Base-by-base conservation (phyloP, 2,329 filamentous ascomycete species). In the Fusarium nanum region DNA sequence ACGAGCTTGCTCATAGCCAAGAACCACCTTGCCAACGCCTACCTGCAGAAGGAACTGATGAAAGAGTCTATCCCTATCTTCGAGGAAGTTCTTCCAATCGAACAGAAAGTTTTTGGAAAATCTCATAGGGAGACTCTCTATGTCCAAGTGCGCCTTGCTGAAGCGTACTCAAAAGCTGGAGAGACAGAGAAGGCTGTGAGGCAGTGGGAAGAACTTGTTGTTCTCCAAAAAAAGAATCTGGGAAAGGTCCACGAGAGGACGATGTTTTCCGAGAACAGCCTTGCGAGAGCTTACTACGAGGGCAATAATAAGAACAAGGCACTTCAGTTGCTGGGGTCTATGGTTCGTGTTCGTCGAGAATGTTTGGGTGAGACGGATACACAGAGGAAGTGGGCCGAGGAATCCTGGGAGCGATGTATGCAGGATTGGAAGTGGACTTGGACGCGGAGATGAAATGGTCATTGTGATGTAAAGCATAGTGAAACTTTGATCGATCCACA, bases 1-100 rank as follows among this genome's bases (percentile, higher is more conserved):
- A 20, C 10, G 2, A 5, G 7, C 10, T 13, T 57, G 0, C 1
- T 57, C 5, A 3, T 4, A 0, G 2, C 3, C 2, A 57, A 14
- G 13, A 22, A 7, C 12, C 2, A 32, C 1, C 46, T 42, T 23
- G 46, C 27, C 4, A 25, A 32, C n/a, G 20, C 5, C 8, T 25
- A 27, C 5, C 20, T 1, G 2, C 6, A 32, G 1, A 18, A 32
- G 16, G 25, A 7, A 3, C 4, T 44, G 4, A 5, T 55, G 7
- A 9, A 34, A 8, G 32, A 34, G 5, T 34, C 32, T 18, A 8
- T 34, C 16, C 5, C 4, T 5, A 34, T 32, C 3, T 5, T 27
- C 3, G 18, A 53, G 13, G 22, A 58, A 2, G 6, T 12, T 0
- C 10, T 58, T 2, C 27, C 46, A 0, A 6, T 42, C 1, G 6